Percentiles rank a stretch among this genome's conserved stretches.
Conservation (phyloP, 768 basidiomycete genomes). For the Rhodotorula taiwanensis region DNA sequence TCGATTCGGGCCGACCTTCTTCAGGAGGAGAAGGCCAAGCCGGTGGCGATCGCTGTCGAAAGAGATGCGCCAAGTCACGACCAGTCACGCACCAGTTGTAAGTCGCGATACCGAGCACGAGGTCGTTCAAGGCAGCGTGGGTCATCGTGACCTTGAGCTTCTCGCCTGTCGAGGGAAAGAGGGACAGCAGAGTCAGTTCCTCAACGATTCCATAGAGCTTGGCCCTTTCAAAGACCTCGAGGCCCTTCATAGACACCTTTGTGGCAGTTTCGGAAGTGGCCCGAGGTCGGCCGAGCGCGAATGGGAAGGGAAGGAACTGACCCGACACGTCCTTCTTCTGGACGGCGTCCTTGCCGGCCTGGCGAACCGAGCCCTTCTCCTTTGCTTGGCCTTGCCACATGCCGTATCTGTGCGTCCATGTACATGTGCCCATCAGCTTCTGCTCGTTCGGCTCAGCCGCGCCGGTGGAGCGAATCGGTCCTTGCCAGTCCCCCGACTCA, state of each 20-base stretch:
- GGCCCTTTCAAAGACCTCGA: too few relatives aligned
- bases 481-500: neutral
- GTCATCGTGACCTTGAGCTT: slow-evolving; percentile 43
- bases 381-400: slow-evolving; percentile 40
- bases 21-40: too few relatives aligned
- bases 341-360: slow-evolving; percentile 15
- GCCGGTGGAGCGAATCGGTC: too few relatives aligned
- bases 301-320: neutral
- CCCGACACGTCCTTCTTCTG: slow-evolving; percentile 33
- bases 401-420: slow-evolving; percentile 30
- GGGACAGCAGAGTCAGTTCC: neutral
- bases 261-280: too few relatives aligned
- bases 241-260: too few relatives aligned
- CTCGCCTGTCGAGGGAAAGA: slow-evolving; percentile 13
- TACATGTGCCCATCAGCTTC: neutral
- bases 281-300: neutral
- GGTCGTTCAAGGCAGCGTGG: slow-evolving; percentile 43
- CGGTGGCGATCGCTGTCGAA: too few relatives aligned
- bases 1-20: too few relatives aligned
- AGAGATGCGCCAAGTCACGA: too few relatives aligned
- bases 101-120: slow-evolving; percentile 25
- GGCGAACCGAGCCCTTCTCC: slow-evolving; percentile 35
- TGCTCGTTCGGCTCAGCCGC: too few relatives aligned
- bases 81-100: slow-evolving; percentile 35
- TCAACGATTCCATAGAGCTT: neutral